phyloP scores from a whole-genome alignment of 306 rosid species.

The Quercus alba region DNA sequence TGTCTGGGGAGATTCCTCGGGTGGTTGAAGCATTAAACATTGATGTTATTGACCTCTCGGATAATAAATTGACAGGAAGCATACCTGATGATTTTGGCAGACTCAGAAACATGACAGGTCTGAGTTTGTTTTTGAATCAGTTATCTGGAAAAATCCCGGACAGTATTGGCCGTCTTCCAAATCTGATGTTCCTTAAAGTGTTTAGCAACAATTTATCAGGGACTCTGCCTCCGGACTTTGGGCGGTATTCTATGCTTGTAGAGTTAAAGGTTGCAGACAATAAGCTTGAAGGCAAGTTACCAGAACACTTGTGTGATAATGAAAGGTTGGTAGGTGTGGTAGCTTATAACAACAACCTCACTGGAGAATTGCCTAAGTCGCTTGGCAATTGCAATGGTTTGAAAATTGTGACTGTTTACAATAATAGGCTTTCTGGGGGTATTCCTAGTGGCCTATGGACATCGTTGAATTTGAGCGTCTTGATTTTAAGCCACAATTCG shows the following conservation, averaged over 20 bases:
- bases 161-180: slow-evolving; percentile 49
- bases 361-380: slow-evolving; percentile 58
- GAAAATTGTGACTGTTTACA: slow-evolving; percentile 8
- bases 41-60: slow-evolving; percentile 36
- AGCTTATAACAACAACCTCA: slow-evolving; percentile 39
- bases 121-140: slow-evolving; percentile 39
- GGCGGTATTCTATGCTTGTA: slow-evolving; percentile 37
- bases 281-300: slow-evolving; percentile 48
- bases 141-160: slow-evolving; percentile 56
- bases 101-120: slow-evolving; percentile 28
- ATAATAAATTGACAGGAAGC: slow-evolving; percentile 38
- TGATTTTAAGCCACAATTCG: slow-evolving; percentile 39
- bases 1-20: slow-evolving; percentile 56
- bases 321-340: slow-evolving; percentile 36
- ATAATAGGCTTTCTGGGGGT: slow-evolving; percentile 45
- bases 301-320: slow-evolving; percentile 46
- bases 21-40: slow-evolving; percentile 43
- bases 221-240: slow-evolving; percentile 51
- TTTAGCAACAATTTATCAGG: slow-evolving; percentile 53
- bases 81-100: slow-evolving; percentile 61
- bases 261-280: slow-evolving; percentile 33
- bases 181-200: slow-evolving; percentile 28
- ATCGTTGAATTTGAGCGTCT: slow-evolving; percentile 19
- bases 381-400: slow-evolving; percentile 54
- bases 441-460: slow-evolving; percentile 78